Base-by-base conservation (phyloP, 495 filamentous ascomycete genomes). In the Pseudomonodictys pantanalensis region DNA sequence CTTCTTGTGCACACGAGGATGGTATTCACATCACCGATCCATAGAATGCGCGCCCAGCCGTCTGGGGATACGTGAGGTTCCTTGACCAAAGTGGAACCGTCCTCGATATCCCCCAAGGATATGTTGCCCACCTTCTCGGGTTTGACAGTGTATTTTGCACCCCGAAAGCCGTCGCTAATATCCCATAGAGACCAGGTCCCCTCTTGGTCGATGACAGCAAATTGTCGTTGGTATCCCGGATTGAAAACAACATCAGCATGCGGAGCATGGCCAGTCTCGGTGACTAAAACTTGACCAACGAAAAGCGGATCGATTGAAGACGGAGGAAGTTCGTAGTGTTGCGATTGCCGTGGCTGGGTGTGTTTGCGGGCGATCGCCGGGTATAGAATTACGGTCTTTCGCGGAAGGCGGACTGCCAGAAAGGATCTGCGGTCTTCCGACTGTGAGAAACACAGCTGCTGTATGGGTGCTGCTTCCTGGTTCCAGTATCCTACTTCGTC, bases 131-230 rank as follows among this genome's bases (percentile, higher is more conserved):
- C 55, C 15, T 32, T 22, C 15, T 43, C 20, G 42, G 56, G 59
- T n/a, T 15, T 38, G 30, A 52, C 12, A 30, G 22, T 30, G 24
- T 56, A 55, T 11, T 32, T 17, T 9, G 22, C 47, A 15, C 52
- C 51, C 39, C 29, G 32, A 2, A 76, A 71, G 1, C 69, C 62
- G 20, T 78, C 76, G 32, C 74, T 73, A 32, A 95, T 71, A 55
- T 90, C 81, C 85, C 86, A 95, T 3, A 95, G 69, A 63, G 75
- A 84, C 92, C 92, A 96, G 29, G 76, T 75, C 0, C 90, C 91
- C 42, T 71, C 66, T 38, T 82, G 78, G 67, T 95, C 91, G 22
- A 95, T 77, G 22, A 93, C 78, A 9, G 77, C 89, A 46, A 96
- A 72, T 68, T 88, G 86, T 11, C 78, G 77, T 58, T 79, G 74